Evolutionary conservation across 306 rosid species (phyloP), one percentile per base, ranked within the genome.

Genomic region (Notholithocarpus densiflorus): DNA sequence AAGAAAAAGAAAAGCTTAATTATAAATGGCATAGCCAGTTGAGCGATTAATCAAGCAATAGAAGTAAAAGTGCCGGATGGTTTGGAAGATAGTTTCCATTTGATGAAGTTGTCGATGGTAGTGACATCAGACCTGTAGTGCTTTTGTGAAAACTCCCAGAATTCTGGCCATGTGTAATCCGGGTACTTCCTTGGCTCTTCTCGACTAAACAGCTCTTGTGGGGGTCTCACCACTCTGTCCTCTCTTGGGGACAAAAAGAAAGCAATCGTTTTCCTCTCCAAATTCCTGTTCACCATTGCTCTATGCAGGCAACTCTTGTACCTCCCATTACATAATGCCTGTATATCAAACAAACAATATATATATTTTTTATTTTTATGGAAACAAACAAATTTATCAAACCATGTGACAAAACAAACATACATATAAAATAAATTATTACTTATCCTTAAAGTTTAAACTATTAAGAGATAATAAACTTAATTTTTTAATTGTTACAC

Each of bases 241-340:
- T 82, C 27, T 71, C 77, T 86, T 14, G 94, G 91, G 40, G 77
- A 48, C 83, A 81, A 80, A 40, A 90, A 90, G 85, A 69, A 90
- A 19, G 77, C 93, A 80, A 88, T 6, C 17, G 93, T 84, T 13
- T 73, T 84, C 57, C 93, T 90, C 27, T 84, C 91, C 20, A 1
- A 80, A n/a, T 80, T 72, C 27, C 60, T 71, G 62, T 88, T 78
- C 64, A 90, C 91, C 82, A 86, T 60, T 66, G 93, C 93, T 64
- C 93, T 84, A 15, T 90, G 93, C 57, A 90, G 21, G 27, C 91
- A 90, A 56, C 93, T 90, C 87, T 88, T 90, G 84, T 82, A 90
- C 48, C 75, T 83, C 3, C 93, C 93, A 56, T 90, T 88, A 12
- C 89, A 86, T 45, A 90, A 37, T 0, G 91, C 93, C 93, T 89